Evolutionary conservation across 2,329 filamentous ascomycete species (phyloP), one percentile per base, ranked within the genome.

Genomic region (Tolypocladium album): DNA sequence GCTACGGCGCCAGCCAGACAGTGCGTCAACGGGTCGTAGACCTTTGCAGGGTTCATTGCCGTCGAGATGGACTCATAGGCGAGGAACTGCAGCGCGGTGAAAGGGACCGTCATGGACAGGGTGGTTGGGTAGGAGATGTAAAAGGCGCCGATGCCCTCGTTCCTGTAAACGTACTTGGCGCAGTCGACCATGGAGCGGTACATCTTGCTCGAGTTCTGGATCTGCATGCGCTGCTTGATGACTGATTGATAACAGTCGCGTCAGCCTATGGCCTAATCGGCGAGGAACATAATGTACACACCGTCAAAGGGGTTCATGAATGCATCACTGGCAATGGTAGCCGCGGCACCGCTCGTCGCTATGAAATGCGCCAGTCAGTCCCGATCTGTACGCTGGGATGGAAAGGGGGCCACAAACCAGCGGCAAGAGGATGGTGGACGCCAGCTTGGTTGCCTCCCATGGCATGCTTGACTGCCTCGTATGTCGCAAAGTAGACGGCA

Each of bases 291-390:
- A 15, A 31, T 34, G 13, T 27, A 27, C 84, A 69, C 82, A 96
- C 92, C 92, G 78, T 99, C 94, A 73, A 99, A 99, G 27, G 94
- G 94, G 72, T 97, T 99, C 94, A 99, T 99, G 66, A 99, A 85
- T 59, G 94, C 94, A 79, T 99, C 94, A 73, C 92, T 97, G 42
- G 93, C 90, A 72, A 97, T 97, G 9, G 94, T 97, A 65, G 94
- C 94, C 68, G 90, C 90, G 62, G 94, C 93, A 75, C 94, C 94
- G 71, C 92, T 96, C 64, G 91, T 88, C 63, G 91, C 94, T 96
- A 71, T 50, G 27, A n/a, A 20, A n/a, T 27, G 7, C 8, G n/a
- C 24, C 13, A 8, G 50, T 60, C 34, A 59, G 42, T n/a, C 20
- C 13, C 34, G 36, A 24, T n/a, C 27, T 4, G n/a, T n/a, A 17